Conservation (phyloP, 768 basidiomycete genomes). For the Butyriboletus loyo region DNA sequence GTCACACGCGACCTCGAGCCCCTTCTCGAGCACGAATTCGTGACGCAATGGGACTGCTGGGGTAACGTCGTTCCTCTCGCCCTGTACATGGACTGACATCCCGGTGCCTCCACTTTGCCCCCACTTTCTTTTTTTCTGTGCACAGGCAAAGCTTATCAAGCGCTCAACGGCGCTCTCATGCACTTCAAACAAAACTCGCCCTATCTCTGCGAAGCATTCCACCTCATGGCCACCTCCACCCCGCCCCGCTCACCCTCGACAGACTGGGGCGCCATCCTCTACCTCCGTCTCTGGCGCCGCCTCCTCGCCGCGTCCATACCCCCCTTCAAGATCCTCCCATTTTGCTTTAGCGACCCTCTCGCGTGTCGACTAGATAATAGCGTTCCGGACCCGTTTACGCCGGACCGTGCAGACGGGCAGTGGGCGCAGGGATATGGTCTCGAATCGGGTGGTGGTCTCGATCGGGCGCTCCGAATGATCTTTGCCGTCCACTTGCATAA, state of each 20-base stretch:
- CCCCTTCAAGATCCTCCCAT: slow-evolving; percentile 92
- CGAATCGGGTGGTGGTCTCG: slow-evolving; percentile 61
- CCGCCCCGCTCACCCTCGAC: slow-evolving; percentile 78
- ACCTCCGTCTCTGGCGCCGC: slow-evolving; percentile 85
- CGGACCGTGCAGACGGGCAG: slow-evolving; percentile 47
- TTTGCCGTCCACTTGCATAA: slow-evolving; percentile 94
- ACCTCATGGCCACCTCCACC: slow-evolving; percentile 76
- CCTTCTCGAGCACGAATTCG: slow-evolving; percentile 89
- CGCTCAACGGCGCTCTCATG: slow-evolving; percentile 93
- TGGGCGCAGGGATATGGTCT: slow-evolving; percentile 59
- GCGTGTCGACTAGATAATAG: slow-evolving; percentile 89
- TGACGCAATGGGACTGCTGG: slow-evolving; percentile 99
- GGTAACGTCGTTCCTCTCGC: slow-evolving; percentile 44
- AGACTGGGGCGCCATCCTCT: slow-evolving; percentile 92
- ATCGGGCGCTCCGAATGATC: slow-evolving; percentile 59
- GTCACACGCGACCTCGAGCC: slow-evolving; percentile 84
- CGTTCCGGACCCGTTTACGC: slow-evolving; percentile 84
- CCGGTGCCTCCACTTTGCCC: background rate
- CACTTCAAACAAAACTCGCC: slow-evolving; percentile 87
- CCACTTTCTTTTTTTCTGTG: background rate
- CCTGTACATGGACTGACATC: slow-evolving; percentile 3
- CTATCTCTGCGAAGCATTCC: slow-evolving; percentile 95
- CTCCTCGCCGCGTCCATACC: slow-evolving; percentile 69
- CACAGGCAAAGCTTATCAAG: slow-evolving; percentile 66
- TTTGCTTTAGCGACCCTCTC: slow-evolving; percentile 89